Evolutionary conservation across 176 grass and related monocot species (phyloP).

Genomic region (Aegilops bicornis): DNA sequence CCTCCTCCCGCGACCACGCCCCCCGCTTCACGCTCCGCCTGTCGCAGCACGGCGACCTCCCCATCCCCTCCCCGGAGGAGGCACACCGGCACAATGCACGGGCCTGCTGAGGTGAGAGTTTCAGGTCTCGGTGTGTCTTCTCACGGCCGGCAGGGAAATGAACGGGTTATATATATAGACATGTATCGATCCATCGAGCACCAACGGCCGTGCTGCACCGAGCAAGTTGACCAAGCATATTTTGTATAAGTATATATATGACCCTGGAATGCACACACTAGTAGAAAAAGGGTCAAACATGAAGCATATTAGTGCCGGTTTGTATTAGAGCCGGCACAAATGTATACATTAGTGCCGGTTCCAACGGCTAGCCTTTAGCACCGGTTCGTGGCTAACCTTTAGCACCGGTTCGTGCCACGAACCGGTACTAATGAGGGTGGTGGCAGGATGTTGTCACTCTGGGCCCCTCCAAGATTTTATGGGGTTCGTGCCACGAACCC

Average conservation of each 20-base stretch:
- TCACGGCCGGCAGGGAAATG: background rate
- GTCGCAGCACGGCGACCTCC: conserved; percentile 82
- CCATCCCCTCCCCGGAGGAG: conserved; percentile 32
- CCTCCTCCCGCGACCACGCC: conserved; percentile 83
- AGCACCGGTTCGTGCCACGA: no score
- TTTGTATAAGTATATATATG: background rate
- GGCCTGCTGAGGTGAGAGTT: no score
- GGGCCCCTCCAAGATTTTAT: no score
- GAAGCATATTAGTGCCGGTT: no score
- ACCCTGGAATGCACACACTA: background rate
- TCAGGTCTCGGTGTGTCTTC: background rate
- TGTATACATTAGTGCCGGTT: no score
- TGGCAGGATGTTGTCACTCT: no score
- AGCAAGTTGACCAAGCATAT: conserved; percentile 26
- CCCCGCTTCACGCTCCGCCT: conserved; percentile 74
- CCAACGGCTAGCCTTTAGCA: no score
- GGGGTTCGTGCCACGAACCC: no score
- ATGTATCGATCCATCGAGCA: background rate
- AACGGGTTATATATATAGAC: conserved; percentile 8
- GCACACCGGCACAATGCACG: background rate
- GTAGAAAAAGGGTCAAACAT: no score
- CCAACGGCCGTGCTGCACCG: background rate
- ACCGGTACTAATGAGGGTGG: no score
- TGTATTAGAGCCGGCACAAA: no score
- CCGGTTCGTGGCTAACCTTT: no score